Evolutionary conservation across 495 filamentous ascomycete species (phyloP).

Genomic region (Penicillium antarcticum): DNA sequence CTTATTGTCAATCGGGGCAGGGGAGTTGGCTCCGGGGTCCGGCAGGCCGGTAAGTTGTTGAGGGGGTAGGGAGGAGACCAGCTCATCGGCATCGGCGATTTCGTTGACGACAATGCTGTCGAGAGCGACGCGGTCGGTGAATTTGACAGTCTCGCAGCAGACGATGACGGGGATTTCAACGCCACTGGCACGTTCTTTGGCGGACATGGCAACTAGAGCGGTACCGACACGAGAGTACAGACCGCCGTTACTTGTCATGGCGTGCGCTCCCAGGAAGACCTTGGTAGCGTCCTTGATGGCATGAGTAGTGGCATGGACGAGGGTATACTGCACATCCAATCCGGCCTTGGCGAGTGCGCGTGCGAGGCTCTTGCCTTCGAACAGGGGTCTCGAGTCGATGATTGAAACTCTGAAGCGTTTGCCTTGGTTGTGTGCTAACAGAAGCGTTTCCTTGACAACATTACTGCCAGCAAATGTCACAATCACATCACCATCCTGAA

Average conservation of each 20-base stretch:
- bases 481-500: slow-evolving; percentile 75
- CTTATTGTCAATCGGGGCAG: slow-evolving; percentile 28
- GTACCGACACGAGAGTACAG: slow-evolving; percentile 86
- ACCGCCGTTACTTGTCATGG: slow-evolving; percentile 85
- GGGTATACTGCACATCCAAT: slow-evolving; percentile 74
- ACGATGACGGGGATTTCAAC: slow-evolving; percentile 76
- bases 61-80: slow-evolving; percentile 36
- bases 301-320: slow-evolving; percentile 70
- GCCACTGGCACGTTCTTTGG: slow-evolving; percentile 58
- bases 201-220: slow-evolving; percentile 82
- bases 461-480: slow-evolving; percentile 88
- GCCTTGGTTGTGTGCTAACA: slow-evolving; percentile 64
- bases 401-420: slow-evolving; percentile 80
- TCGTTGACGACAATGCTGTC: slow-evolving; percentile 94
- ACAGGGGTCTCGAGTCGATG: slow-evolving; percentile 76
- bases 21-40: slow-evolving; percentile 23
- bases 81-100: slow-evolving; percentile 68
- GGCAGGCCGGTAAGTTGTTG: slow-evolving; percentile 39
- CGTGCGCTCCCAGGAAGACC: slow-evolving; percentile 83
- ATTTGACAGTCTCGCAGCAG: slow-evolving; percentile 93
- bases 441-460: slow-evolving; percentile 75
- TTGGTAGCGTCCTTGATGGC: slow-evolving; percentile 71
- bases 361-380: slow-evolving; percentile 76
- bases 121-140: slow-evolving; percentile 83
- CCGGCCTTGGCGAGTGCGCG: slow-evolving; percentile 63